phyloP scores from a whole-genome alignment of 1,139 yeast species.

The Geotrichum citri-aurantii region DNA sequence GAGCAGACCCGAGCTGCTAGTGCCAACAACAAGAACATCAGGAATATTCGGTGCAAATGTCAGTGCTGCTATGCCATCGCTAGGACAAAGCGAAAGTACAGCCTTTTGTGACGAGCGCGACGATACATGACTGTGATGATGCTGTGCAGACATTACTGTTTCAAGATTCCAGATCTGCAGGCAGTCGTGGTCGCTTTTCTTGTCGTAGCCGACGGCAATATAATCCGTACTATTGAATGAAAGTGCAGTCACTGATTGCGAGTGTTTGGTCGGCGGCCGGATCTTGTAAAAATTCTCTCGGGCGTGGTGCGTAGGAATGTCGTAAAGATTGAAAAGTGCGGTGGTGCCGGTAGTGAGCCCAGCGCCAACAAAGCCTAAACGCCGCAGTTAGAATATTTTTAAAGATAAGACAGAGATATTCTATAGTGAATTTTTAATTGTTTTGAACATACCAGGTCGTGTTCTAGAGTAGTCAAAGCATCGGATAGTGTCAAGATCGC shows the following conservation, averaged over 20 bases:
- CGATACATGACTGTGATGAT: neutral
- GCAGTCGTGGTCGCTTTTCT: conserved; percentile 71
- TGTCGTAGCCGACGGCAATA: conserved; percentile 75
- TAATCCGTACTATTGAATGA: conserved; percentile 61
- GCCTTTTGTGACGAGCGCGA: conserved; percentile 1
- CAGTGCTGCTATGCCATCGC: conserved; percentile 68
- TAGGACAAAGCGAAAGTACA: conserved; percentile 41
- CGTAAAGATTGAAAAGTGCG: conserved; percentile 49
- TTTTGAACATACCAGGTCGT: neutral
- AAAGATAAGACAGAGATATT: no score
- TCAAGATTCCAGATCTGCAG: conserved; percentile 79
- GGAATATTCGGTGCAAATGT: conserved; percentile 60
- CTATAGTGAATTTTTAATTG: no score
- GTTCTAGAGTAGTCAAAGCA: neutral
- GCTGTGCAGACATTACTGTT: conserved; percentile 31
- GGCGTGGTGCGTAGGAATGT: conserved; percentile 39
- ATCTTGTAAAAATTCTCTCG: conserved; percentile 38
- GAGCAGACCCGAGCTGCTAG: conserved; percentile 54
- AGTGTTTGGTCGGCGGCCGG: conserved; percentile 50
- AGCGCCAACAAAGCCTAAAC: conserved; percentile 48
- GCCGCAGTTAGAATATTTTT: neutral
- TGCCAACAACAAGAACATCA: conserved; percentile 58
- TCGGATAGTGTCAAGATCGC: neutral
- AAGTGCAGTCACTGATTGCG: conserved; percentile 69
- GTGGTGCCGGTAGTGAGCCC: conserved; percentile 72